phyloP scores from a whole-genome alignment of 192 early-diverging fungal genomes.

The Coemansia asiatica region DNA sequence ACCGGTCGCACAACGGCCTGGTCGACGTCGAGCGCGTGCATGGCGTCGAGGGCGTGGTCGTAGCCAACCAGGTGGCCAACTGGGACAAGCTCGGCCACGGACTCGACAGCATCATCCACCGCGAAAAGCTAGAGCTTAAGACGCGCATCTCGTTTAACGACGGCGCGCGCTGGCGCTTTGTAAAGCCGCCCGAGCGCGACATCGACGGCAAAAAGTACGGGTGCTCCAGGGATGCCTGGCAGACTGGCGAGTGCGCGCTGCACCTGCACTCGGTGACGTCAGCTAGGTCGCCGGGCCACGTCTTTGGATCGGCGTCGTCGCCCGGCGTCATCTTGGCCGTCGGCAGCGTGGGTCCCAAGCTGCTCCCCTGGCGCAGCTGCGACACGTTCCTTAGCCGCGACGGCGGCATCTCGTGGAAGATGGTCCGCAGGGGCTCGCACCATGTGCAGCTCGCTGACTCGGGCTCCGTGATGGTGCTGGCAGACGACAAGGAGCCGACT shows the following conservation, averaged over 20 bases:
- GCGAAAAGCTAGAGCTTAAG: constrained; percentile 60
- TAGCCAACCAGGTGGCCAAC: constrained; percentile 85
- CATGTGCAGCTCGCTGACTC: constrained; percentile 84
- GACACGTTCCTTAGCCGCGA: constrained; percentile 88
- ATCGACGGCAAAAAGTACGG: constrained; percentile 56
- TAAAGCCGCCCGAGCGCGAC: constrained; percentile 66
- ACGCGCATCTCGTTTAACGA: constrained; percentile 86
- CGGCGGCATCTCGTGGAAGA: constrained; percentile 76
- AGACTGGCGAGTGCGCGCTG: constrained; percentile 68
- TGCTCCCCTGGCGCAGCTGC: constrained; percentile 70
- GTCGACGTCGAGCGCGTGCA: constrained; percentile 92
- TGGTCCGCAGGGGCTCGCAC: constrained; percentile 67
- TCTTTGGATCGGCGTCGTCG: constrained; percentile 72
- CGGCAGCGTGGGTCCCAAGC: constrained; percentile 76
- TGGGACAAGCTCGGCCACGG: constrained; percentile 60
- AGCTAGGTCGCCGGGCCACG: constrained; percentile 62
- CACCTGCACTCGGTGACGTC: constrained; percentile 86
- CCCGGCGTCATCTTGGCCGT: constrained; percentile 90
- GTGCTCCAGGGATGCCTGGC: constrained; percentile 55
- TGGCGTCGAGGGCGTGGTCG: constrained; percentile 75
- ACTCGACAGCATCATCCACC: constrained; percentile 32
- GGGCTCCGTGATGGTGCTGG: constrained; percentile 74
- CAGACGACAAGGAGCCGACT: constrained; percentile 60
- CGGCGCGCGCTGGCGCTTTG: constrained; percentile 71
- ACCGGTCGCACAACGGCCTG: constrained; percentile 69